phyloP scores from a whole-genome alignment of 805 yeast species.

The Lipomyces chichibuensis region DNA sequence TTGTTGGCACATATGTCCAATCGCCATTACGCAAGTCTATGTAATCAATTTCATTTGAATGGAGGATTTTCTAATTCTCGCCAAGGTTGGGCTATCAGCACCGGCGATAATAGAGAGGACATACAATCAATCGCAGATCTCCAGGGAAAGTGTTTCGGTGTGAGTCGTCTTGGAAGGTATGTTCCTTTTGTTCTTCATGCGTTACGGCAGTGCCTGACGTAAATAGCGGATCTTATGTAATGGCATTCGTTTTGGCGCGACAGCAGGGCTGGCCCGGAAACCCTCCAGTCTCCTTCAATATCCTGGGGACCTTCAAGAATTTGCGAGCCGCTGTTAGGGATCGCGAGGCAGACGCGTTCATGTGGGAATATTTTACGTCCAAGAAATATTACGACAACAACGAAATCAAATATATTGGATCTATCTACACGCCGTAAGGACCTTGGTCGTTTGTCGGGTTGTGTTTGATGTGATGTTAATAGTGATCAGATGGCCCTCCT shows the following conservation, averaged over 20 bases:
- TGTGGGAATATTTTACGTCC: conserved; percentile 95
- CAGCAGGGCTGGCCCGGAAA: conserved; percentile 53
- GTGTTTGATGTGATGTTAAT: background rate
- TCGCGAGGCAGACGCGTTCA: conserved; percentile 72
- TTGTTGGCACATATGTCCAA: conserved; percentile 80
- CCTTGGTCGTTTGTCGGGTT: background rate
- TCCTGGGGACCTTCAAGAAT: conserved; percentile 69
- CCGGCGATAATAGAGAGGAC: conserved; percentile 66
- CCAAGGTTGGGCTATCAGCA: conserved; percentile 74
- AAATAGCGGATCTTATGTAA: conserved; percentile 73
- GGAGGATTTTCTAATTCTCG: background rate
- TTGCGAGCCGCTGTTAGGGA: conserved; percentile 78
- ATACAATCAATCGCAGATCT: conserved; percentile 57
- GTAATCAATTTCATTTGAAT: background rate
- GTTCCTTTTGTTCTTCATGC: background rate
- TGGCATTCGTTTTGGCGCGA: conserved; percentile 81
- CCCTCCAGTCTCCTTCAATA: conserved; percentile 49
- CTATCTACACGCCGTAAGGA: conserved; percentile 74
- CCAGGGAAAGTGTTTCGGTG: conserved; percentile 68
- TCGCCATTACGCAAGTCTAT: conserved; percentile 64
- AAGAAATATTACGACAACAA: conserved; percentile 78
- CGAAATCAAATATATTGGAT: conserved; percentile 82
- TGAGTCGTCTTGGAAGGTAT: conserved; percentile 77
- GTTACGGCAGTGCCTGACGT: background rate
- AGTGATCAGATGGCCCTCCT: conserved; percentile 73